Evolutionary conservation across 1,139 yeast genomes (phyloP), one percentile per base, ranked within the genome.

Genomic region (Lodderomyces margitis): DNA sequence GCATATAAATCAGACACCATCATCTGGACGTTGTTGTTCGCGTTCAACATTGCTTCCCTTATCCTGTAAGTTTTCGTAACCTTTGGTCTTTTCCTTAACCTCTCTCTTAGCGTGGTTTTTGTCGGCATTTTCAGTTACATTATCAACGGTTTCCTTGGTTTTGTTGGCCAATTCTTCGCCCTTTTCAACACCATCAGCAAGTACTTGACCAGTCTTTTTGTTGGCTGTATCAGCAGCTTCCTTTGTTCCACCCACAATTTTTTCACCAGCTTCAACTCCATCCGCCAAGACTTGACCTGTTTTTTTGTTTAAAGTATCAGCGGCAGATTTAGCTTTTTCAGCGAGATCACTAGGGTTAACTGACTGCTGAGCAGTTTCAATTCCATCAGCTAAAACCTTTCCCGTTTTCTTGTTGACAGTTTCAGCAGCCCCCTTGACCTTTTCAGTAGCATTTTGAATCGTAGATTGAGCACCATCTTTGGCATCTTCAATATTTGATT

Each of bases 21-120:
- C 77, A 35, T 70, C 75, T 2, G 75, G 74, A 49, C 77, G 66
- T 52, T 67, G 62, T 53, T 71, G 77, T 55, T 71, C 76, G 30
- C 46, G 43, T 49, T 68, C 74, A 14, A 58, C 62, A 51, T 70
- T 67, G 38, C 59, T 34, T 17, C 77, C 77, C 52, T 70, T 71
- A 44, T 71, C 75, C 51, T 68, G 70, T 50, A 71, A 63, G 47
- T 55, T 50, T 30, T 61, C 47, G 55, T 71, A 71, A 11, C 75
- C 76, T 31, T 54, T 41, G 37, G 56, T 44, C 48, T 68, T 64
- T 25, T 62, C 41, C 14, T 49, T 45, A 3, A 42, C 45, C 36
- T 42, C 40, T 34, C 36, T 14, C 33, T 25, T 42, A 19, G 41
- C 45, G 30, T 41, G 39, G 12, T 28, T 19, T n/a, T 15, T 7